Conservation (phyloP, 177 flowering plant species). For the Vitis hybrid region DNA sequence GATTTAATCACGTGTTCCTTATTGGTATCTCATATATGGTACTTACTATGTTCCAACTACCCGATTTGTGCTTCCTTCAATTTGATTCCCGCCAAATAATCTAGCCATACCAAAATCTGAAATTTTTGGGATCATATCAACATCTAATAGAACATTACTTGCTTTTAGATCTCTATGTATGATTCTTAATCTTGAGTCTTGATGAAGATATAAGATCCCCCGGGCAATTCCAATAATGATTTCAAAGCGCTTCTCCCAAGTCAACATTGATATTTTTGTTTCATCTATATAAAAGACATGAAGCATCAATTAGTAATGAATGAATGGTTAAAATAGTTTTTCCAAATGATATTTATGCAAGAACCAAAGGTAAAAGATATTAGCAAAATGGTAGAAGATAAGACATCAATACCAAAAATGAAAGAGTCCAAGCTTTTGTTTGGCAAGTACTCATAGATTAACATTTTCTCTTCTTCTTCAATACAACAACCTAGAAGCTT, state of each 20-base stretch:
- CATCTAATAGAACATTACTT: slow-evolving; percentile 58
- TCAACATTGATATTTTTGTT: slow-evolving; percentile 23
- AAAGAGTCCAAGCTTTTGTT: slow-evolving; percentile 51
- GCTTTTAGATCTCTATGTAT: slow-evolving; percentile 72
- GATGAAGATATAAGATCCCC: slow-evolving; percentile 64
- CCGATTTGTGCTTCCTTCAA: slow-evolving; percentile 40
- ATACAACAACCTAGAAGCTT: slow-evolving; percentile 46
- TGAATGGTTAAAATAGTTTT: no score
- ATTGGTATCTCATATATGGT: no score
- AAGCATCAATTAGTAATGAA: neutral
- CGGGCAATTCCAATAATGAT: slow-evolving; percentile 57
- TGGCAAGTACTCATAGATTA: slow-evolving; percentile 53
- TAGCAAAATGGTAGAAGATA: neutral
- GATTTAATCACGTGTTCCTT: no score
- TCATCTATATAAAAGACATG: slow-evolving; percentile 25
- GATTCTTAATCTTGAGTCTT: slow-evolving; percentile 57
- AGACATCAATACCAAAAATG: slow-evolving; percentile 35
- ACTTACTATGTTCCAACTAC: slow-evolving; percentile 70
- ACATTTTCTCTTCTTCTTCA: slow-evolving; percentile 43
- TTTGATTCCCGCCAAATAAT: slow-evolving; percentile 45
- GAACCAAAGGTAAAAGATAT: neutral
- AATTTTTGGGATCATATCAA: slow-evolving; percentile 52
- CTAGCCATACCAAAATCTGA: slow-evolving; percentile 72
- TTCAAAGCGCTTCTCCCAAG: slow-evolving; percentile 44
- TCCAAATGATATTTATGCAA: no score